Evolutionary conservation across 495 filamentous ascomycete species (phyloP), one percentile per base, ranked within the genome.

Genomic region (Elasticomyces elasticus): DNA sequence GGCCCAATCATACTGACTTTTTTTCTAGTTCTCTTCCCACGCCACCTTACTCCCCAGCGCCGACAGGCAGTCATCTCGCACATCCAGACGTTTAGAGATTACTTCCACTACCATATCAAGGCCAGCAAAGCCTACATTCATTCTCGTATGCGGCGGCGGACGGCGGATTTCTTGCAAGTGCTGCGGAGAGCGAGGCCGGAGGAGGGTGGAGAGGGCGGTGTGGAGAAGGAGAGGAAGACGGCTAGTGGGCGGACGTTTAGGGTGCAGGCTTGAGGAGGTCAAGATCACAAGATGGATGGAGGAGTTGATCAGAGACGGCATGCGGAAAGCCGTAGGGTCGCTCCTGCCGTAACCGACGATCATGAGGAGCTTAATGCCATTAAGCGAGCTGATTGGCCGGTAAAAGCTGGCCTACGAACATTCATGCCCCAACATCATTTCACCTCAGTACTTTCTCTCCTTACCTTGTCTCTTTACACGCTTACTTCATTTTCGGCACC

Each of bases 91-190:
- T 99, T 99, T 86, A 86, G 92, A 54, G 94, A 97, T 64, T 97
- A 99, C 69, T 99, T 99, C 77, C 92, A 99, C 69, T 99, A 99
- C 69, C 92, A 99, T 71, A 99, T 99, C 74, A 99, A 99, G 72
- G 92, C 92, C 25, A 94, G 51, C 11, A 54, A 88, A 82, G 92
- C 94, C 41, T 98, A 95, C 68, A 97, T 99, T 62, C 92, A 99
- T 76, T 91, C 89, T 12, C 80, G 92, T 64, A 99, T 99, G 92
- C 81, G 92, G 61, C 84, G 88, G 70, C 79, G 92, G 65, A 97
- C 94, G 20, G 94, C 94, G 30, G 94, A 99, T 69, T 97, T 97
- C 74, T 79, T 99, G 44, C 94, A 99, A 79, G 86, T 97, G 31
- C 77, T 95, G 57, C 85, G 94, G 70, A 77, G 94, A 77, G 89